phyloP scores from a whole-genome alignment of 352 stramenopile genomes.

The Elongisporangium undulatum region DNA sequence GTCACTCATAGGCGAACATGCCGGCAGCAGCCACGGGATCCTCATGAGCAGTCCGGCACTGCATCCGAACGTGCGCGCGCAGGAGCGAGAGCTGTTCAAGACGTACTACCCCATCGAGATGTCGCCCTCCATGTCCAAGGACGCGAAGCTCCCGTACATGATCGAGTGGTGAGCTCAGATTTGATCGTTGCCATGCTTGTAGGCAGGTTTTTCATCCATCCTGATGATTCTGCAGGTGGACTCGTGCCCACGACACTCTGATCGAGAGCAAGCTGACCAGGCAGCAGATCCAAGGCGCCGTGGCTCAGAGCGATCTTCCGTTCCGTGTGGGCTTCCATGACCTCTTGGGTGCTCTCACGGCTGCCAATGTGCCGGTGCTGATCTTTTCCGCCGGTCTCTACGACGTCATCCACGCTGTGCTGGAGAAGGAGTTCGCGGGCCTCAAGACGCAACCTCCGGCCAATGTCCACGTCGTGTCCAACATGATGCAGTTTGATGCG shows the following conservation, averaged over 20 bases:
- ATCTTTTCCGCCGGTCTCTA: constrained; percentile 59
- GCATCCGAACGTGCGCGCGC: constrained; percentile 17
- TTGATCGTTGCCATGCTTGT: too few species aligned
- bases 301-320: constrained; percentile 24
- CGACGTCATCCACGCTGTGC: constrained; percentile 45
- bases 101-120: constrained; percentile 69
- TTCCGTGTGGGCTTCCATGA: constrained; percentile 46
- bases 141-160: constrained; percentile 70
- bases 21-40: constrained; percentile 16
- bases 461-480: constrained; percentile 73
- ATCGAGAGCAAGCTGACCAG: constrained; percentile 46
- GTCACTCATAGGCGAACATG: too few species aligned
- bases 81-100: constrained; percentile 46
- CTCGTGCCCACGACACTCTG: constrained; percentile 29
- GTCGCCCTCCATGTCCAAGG: constrained; percentile 37
- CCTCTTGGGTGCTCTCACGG: constrained; percentile 32
- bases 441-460: constrained; percentile 14
- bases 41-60: constrained; percentile 15
- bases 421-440: constrained; percentile 38
- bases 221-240: constrained; percentile 16
- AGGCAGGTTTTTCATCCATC: too few species aligned
- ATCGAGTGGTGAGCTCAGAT: constrained; percentile 33
- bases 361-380: constrained; percentile 42
- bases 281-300: constrained; percentile 30
- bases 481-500: constrained; percentile 70